These are phyloP conservation scores for Fusarium avenaceum DNA, from an alignment of 2,329 filamentous ascomycete genomes.

Conservation along the genomic window DNA sequence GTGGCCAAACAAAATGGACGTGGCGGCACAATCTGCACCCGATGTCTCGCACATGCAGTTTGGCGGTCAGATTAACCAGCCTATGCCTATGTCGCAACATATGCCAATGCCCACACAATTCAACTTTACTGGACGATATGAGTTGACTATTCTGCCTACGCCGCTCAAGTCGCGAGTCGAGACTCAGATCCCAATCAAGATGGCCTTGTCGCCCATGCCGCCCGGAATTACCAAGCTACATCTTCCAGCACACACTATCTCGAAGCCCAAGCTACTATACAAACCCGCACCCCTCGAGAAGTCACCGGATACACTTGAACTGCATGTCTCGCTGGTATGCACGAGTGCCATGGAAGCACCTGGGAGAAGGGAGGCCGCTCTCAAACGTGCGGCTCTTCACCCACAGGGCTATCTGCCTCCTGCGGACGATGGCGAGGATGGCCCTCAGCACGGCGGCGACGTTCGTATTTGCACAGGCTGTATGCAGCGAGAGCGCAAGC, in stretches of 20 bases:
- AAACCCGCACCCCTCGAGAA: slow-evolving; percentile 74
- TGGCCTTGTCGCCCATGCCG: slow-evolving; percentile 83
- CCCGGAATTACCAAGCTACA: slow-evolving; percentile 83
- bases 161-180: slow-evolving; percentile 91
- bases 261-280: slow-evolving; percentile 90
- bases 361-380: slow-evolving; percentile 74
- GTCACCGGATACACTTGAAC: slow-evolving; percentile 80
- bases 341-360: slow-evolving; percentile 89
- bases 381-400: slow-evolving; percentile 66
- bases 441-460: slow-evolving; percentile 89
- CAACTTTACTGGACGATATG: slow-evolving; percentile 54
- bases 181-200: slow-evolving; percentile 91
- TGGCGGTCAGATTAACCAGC: slow-evolving; percentile 47
- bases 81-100: slow-evolving; percentile 52
- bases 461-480: slow-evolving; percentile 94
- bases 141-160: slow-evolving; percentile 73
- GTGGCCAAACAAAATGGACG: slow-evolving; percentile 55
- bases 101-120: slow-evolving; percentile 49
- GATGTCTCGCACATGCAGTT: slow-evolving; percentile 49
- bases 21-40: slow-evolving; percentile 42
- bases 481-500: slow-evolving; percentile 90
- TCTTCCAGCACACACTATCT: slow-evolving; percentile 90
- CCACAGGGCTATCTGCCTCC: slow-evolving; percentile 55
- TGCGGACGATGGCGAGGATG: slow-evolving; percentile 72
- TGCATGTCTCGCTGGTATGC: slow-evolving; percentile 87